These are phyloP conservation scores for Xylaria sp. DNA, from an alignment of 2,329 filamentous ascomycete genomes.

Conservation along the genomic window DNA sequence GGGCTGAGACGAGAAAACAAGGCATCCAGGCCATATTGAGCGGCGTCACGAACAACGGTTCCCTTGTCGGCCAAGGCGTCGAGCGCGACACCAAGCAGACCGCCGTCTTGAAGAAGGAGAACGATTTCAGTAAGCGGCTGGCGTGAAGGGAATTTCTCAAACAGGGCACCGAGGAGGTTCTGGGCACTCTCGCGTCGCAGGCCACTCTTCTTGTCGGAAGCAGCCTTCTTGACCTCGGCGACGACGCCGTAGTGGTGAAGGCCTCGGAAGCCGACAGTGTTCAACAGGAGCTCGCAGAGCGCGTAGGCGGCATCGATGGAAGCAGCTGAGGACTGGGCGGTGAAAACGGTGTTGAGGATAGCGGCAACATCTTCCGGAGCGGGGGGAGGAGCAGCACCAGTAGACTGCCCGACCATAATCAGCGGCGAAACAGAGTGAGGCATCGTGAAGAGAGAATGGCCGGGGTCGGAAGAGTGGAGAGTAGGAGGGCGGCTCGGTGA, in stretches of 20 bases:
- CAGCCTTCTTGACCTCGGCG: conserved; percentile 62
- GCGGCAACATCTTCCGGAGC: conserved; percentile 60
- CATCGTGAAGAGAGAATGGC: conserved; percentile 32
- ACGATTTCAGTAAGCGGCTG: conserved; percentile 75
- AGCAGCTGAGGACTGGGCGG: conserved; percentile 60
- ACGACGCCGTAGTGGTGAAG: conserved; percentile 51
- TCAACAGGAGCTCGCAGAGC: conserved; percentile 55
- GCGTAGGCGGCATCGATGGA: conserved; percentile 61
- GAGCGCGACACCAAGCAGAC: conserved; percentile 65
- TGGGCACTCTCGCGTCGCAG: conserved; percentile 83
- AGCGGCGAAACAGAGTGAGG: conserved; percentile 47
- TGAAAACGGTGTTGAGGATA: conserved; percentile 63
- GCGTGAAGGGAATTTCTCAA: conserved; percentile 78
- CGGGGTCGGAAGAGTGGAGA: not conserved
- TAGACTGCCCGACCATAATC: conserved; percentile 41
- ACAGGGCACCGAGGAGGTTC: conserved; percentile 88
- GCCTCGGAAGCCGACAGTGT: conserved; percentile 49
- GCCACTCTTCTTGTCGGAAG: conserved; percentile 88
- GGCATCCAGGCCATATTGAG: conserved; percentile 89
- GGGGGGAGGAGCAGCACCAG: conserved; percentile 50
- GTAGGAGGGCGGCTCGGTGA: conserved; percentile 1
- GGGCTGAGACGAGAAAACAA: conserved; percentile 73
- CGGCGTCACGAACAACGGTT: conserved; percentile 79
- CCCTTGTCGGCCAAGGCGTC: conserved; percentile 90
- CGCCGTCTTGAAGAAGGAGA: conserved; percentile 75